Evolutionary conservation across 2,329 filamentous ascomycete species (phyloP), one percentile per base, ranked within the genome.

Genomic region (Daldinia sp.): DNA sequence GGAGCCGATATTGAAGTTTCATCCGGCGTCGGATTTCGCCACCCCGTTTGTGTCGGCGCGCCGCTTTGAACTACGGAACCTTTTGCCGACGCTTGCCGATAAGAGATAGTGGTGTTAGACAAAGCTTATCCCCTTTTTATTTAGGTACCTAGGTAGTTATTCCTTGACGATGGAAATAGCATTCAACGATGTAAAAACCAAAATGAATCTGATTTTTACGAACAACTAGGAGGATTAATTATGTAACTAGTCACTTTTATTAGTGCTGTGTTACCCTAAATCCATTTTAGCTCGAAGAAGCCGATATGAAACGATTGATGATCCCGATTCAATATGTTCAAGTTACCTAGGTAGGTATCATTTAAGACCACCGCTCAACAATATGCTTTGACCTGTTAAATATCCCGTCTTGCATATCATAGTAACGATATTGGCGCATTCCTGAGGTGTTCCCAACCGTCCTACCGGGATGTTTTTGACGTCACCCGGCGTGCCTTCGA

Each of bases 351-450:
- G 30, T 33, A 33, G 3, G 4, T 35, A 50, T 37, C 48, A 26
- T 73, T 86, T 86, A 72, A 87, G 77, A 1, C 85, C 85, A 20
- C 85, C 86, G 44, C 82, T 84, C 67, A 87, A 71, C 72, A 88
- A 69, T 37, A 88, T 80, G 68, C 85, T 87, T 76, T 88, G 86
- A 0, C 85, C 86, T 0, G 86, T 88, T 79, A 88, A 78, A 69
- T 89, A 90, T 0, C 88, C 88, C n/a, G 87, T 90, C 73, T 80
- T 83, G 68, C 83, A 86, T 53, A 88, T 78, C 88, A 89, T 89
- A 2, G 83, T 84, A 6, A 90, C 88, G 33, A 86, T 83, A 74
- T 88, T 88, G 1, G 87, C 88, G 58, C 86, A 87, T 77, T 90
- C 88, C 57, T 87, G 82, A 2, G 87, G 86, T 23, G 82, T 84